These are phyloP conservation scores for Trichoderma simmonsii DNA, from an alignment of 2,329 filamentous ascomycete genomes.

Conservation along the genomic window DNA sequence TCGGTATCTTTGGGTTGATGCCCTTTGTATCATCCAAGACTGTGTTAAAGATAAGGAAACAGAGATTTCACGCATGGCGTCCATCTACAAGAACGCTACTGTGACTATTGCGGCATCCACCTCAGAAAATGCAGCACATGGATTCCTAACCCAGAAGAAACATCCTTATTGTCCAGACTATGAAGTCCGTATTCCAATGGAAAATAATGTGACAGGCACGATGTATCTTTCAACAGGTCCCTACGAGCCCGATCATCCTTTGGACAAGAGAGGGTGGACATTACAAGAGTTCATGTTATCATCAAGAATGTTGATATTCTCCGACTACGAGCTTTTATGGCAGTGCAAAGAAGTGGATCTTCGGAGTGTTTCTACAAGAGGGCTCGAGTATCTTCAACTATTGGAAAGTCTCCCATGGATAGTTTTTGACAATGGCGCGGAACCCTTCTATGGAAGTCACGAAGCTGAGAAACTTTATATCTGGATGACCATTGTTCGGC, in stretches of 20 bases:
- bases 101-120: not conserved
- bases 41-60: not conserved
- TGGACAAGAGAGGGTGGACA: constrained; percentile 4
- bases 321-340: constrained; percentile 1
- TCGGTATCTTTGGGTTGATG: constrained; percentile 1
- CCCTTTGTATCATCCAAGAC: not conserved
- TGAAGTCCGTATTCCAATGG: not conserved
- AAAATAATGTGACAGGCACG: not conserved
- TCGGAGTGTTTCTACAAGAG: not conserved
- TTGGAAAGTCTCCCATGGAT: not conserved
- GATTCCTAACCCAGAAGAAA: not conserved
- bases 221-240: not conserved
- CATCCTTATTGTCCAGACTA: not conserved
- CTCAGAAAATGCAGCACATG: not conserved
- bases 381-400: not conserved
- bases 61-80: not conserved
- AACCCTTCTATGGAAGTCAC: not conserved
- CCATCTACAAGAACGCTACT: constrained; percentile 4
- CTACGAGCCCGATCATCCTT: not conserved
- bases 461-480: not conserved
- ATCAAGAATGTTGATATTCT: not conserved
- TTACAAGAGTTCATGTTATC: constrained; percentile 5
- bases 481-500: not conserved
- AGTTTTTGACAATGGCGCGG: not conserved
- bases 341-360: not conserved